Evolutionary conservation across 176 grass and related monocot species (phyloP), one percentile per base, ranked within the genome.

Genomic region (Tuctoria greenei): DNA sequence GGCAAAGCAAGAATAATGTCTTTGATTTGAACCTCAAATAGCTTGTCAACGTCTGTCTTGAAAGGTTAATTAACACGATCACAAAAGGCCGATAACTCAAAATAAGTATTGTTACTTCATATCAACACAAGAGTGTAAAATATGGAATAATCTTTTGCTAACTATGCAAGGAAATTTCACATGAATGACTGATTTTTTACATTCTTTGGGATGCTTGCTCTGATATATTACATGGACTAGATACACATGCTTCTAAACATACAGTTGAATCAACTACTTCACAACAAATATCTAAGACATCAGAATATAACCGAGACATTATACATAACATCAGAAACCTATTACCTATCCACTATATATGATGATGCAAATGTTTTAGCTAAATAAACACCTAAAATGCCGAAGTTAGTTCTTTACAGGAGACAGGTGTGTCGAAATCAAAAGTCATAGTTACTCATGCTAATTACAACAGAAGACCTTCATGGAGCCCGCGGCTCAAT

Each of bases 381-480:
- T 86, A 87, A 82, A 67, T 73, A 56, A 44, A 82, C 78, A 88
- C 79, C 85, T 88, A 85, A 81, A 86, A 75, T 83, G 75, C 43
- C 77, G 10, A 76, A 86, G 66, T 93, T 89, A 93, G 90, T 90
- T 75, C 73, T 93, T 93, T 89, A 93, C 87, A 84, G 35, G 74
- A 84, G 64, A 79, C 68, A 52, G 46, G 23, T 57, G 70, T 71
- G 79, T 63, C 62, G 64, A 87, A 83, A 67, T 61, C 80, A 79
- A 82, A 86, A 57, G 81, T 74, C 77, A 71, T 57, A 25, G 82
- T 77, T 67, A 75, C 75, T 59, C 40, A 66, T 77, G 47, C 70
- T 76, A 84, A 21, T 72, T 80, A 80, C 62, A 70, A 78, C 67
- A 76, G 54, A 81, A 34, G 58, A 66, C 13, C 72, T 64, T 51